A percentile compares a stretch with the other conserved stretches of the same genome.
Evolutionary conservation across 2,329 filamentous ascomycete genomes (phyloP).

Genomic region (Verticillium tricorpus): DNA sequence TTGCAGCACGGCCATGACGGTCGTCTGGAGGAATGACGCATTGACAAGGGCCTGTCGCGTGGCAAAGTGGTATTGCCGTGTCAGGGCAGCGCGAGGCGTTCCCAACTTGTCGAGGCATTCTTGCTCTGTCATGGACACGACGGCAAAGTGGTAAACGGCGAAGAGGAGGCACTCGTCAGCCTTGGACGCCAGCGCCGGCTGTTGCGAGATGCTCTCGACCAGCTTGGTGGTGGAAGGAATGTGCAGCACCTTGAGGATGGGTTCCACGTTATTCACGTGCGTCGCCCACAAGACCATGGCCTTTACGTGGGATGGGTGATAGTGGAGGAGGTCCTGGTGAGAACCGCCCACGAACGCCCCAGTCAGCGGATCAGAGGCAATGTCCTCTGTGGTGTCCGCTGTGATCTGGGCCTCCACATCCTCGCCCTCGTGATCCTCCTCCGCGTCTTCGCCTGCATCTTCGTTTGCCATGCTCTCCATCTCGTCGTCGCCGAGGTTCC

Average conservation of each 20-base stretch:
- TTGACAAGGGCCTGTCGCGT: conserved; percentile 43
- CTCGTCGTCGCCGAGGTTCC: conserved; percentile 19
- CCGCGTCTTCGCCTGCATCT: conserved; percentile 17
- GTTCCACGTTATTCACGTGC: conserved; percentile 19
- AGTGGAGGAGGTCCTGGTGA: conserved; percentile 8
- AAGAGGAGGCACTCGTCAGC: conserved; percentile 35
- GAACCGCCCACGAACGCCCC: conserved; percentile 10
- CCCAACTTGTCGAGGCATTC: conserved; percentile 33
- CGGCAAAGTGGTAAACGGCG: conserved; percentile 34
- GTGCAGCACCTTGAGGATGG: conserved; percentile 18
- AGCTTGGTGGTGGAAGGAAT: conserved; percentile 18
- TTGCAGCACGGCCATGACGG: conserved; percentile 49
- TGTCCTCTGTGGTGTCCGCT: not conserved
- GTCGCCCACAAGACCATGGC: conserved; percentile 19
- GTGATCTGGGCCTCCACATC: not conserved
- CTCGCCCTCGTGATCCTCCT: not conserved
- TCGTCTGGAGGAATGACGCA: conserved; percentile 44
- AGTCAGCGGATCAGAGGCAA: conserved; percentile 13
- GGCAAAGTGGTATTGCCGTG: conserved; percentile 32
- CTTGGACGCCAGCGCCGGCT: conserved; percentile 17
- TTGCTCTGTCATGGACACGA: conserved; percentile 34
- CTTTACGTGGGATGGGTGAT: conserved; percentile 15
- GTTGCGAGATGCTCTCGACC: conserved; percentile 10
- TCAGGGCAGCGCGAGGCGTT: conserved; percentile 25
- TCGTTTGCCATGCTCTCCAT: conserved; percentile 15